Conservation (phyloP, 2,329 filamentous ascomycete genomes). For the Fusarium acutatum region DNA sequence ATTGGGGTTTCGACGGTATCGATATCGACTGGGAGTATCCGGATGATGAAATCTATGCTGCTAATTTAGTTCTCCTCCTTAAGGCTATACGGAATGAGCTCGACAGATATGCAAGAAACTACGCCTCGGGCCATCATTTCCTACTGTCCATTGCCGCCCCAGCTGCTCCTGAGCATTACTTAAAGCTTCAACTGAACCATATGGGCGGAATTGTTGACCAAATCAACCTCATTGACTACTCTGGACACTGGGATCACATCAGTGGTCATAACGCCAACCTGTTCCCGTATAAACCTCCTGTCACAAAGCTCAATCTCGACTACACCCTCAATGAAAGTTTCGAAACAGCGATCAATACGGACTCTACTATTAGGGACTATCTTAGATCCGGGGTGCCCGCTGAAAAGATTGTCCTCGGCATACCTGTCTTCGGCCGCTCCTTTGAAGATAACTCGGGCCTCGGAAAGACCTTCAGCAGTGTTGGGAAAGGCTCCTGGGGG, state of each 20-base stretch:
- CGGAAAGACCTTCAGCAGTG: conserved; percentile 18
- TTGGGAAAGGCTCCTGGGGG: conserved; percentile 25
- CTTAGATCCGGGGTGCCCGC: conserved; percentile 8
- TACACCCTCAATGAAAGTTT: background rate
- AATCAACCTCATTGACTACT: conserved; percentile 32
- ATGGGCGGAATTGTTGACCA: conserved; percentile 13
- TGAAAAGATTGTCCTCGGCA: conserved; percentile 27
- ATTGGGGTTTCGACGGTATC: conserved; percentile 30
- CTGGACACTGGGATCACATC: conserved; percentile 41
- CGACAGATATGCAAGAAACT: conserved; percentile 7
- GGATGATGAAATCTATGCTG: conserved; percentile 6
- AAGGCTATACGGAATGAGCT: conserved; percentile 20
- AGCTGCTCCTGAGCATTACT: conserved; percentile 14
- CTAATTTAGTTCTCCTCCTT: conserved; percentile 27
- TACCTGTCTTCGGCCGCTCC: conserved; percentile 30
- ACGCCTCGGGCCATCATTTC: conserved; percentile 10
- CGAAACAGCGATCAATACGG: background rate
- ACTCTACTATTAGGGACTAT: conserved; percentile 15
- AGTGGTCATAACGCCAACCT: conserved; percentile 31
- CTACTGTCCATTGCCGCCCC: conserved; percentile 24
- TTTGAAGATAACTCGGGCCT: conserved; percentile 23
- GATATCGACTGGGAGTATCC: conserved; percentile 33
- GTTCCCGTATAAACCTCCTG: conserved; percentile 50
- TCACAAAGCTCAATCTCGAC: conserved; percentile 14
- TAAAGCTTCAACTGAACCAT: conserved; percentile 16